phyloP scores from a whole-genome alignment of 805 yeast genomes.

The Kodamaea sagamina region DNA sequence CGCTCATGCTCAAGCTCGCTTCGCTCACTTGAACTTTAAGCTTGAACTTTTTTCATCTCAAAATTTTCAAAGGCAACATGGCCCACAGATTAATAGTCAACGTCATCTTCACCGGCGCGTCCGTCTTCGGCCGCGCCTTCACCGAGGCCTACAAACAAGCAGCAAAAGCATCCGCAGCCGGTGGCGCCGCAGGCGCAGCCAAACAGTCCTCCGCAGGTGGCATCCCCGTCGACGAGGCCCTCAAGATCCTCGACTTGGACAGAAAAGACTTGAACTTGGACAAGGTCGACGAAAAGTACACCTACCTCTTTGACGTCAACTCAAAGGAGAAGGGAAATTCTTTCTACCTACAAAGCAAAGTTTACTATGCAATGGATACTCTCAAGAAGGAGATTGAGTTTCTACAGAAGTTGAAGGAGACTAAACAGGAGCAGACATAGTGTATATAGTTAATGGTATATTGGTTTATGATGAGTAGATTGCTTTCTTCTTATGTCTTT shows the following conservation, averaged over 20 bases:
- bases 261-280: conserved; percentile 53
- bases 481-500: too few species aligned
- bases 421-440: conserved; percentile 17
- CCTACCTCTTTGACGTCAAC: conserved; percentile 83
- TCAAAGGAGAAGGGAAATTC: conserved; percentile 95
- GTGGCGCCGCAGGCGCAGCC: conserved; percentile 33
- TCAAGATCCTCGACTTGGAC: conserved; percentile 84
- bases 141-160: conserved; percentile 97
- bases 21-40: too few species aligned
- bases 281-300: conserved; percentile 68
- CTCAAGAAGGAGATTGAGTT: conserved; percentile 74
- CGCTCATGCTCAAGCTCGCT: too few species aligned
- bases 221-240: conserved; percentile 83
- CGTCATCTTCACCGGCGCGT: conserved; percentile 91
- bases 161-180: conserved; percentile 83
- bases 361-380: conserved; percentile 91
- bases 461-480: too few species aligned
- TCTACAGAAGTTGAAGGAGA: conserved; percentile 45
- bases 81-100: conserved; percentile 91
- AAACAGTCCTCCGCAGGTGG: conserved; percentile 68
- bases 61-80: conserved; percentile 34
- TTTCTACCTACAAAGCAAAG: conserved; percentile 89
- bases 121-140: conserved; percentile 94
- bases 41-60: not conserved
- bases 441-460: not conserved